A percentile compares a stretch with the other conserved stretches of the same genome.
Evolutionary conservation across 2,329 filamentous ascomycete species (phyloP).

Genomic region (Fusarium annulatum): DNA sequence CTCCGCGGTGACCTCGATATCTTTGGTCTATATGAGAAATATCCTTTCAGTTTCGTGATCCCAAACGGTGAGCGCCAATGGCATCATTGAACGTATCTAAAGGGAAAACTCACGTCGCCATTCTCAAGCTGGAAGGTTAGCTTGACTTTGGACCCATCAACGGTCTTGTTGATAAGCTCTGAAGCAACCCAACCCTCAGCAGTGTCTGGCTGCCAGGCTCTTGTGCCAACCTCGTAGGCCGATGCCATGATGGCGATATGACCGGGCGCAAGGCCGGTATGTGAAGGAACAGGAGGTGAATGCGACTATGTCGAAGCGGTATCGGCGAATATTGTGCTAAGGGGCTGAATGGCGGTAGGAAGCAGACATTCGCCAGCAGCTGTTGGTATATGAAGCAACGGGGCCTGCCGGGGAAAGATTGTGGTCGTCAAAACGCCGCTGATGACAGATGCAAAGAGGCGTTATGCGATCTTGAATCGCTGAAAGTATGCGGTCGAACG

Average conservation of each 20-base stretch:
- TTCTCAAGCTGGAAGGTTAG: slow-evolving; percentile 91
- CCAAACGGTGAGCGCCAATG: not conserved
- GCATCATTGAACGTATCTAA: not conserved
- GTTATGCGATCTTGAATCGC: slow-evolving; percentile 27
- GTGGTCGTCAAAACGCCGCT: slow-evolving; percentile 21
- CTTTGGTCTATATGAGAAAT: slow-evolving; percentile 67
- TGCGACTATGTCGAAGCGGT: slow-evolving; percentile 39
- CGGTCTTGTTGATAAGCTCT: slow-evolving; percentile 86
- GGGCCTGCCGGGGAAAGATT: slow-evolving; percentile 31
- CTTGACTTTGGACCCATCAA: slow-evolving; percentile 86
- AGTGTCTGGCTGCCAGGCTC: slow-evolving; percentile 97
- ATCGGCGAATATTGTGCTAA: slow-evolving; percentile 37
- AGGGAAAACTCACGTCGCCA: slow-evolving; percentile 76
- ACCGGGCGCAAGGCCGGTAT: slow-evolving; percentile 43
- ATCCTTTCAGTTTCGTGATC: slow-evolving; percentile 20
- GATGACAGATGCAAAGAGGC: slow-evolving; percentile 11
- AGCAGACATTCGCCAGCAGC: slow-evolving; percentile 46
- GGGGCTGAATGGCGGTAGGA: slow-evolving; percentile 41
- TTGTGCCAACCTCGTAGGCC: slow-evolving; percentile 94
- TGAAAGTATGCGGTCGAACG: slow-evolving; percentile 16
- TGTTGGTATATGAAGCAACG: slow-evolving; percentile 26
- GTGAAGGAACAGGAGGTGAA: slow-evolving; percentile 14
- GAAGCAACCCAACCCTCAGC: slow-evolving; percentile 98
- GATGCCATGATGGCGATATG: slow-evolving; percentile 77
- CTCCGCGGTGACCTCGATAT: slow-evolving; percentile 79